These are phyloP conservation scores for Backusella sp. DNA, from an alignment of 192 early-diverging fungal species.

Conservation along the genomic window DNA sequence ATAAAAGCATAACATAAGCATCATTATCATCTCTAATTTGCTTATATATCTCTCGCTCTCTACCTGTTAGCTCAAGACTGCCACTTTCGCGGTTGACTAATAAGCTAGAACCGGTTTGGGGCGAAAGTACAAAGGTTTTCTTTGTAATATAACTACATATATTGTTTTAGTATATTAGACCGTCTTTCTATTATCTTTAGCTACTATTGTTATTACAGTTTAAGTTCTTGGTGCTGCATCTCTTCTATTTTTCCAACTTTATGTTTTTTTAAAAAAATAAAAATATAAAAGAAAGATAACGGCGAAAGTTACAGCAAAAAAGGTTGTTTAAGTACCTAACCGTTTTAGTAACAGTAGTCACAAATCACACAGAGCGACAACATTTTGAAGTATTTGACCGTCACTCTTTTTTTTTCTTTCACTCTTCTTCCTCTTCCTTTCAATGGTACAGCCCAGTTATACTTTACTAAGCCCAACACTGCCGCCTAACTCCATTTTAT, in stretches of 20 bases:
- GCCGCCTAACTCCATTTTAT: background rate
- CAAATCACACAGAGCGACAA: background rate
- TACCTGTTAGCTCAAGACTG: conserved; percentile 19
- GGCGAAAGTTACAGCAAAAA: background rate
- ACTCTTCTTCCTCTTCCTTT: background rate
- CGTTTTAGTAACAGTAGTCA: background rate
- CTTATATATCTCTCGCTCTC: background rate
- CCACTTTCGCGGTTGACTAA: conserved; percentile 56
- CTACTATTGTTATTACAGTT: background rate
- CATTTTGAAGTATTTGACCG: too few species aligned
- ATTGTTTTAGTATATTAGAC: background rate
- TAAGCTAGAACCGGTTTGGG: conserved; percentile 53
- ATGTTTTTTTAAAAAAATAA: background rate
- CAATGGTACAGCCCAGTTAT: conserved; percentile 6
- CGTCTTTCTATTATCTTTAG: background rate
- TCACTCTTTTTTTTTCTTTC: background rate
- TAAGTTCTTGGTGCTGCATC: background rate
- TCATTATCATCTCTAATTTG: background rate
- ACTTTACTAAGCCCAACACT: background rate
- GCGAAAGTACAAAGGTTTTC: conserved; percentile 58
- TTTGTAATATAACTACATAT: conserved; percentile 51
- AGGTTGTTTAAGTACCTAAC: background rate
- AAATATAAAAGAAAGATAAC: background rate
- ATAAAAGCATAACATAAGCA: background rate
- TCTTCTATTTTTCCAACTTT: background rate